Evolutionary conservation across 2,329 filamentous ascomycete genomes (phyloP), one percentile per base, ranked within the genome.

Genomic region (Scopulariopsis brevicaulis): DNA sequence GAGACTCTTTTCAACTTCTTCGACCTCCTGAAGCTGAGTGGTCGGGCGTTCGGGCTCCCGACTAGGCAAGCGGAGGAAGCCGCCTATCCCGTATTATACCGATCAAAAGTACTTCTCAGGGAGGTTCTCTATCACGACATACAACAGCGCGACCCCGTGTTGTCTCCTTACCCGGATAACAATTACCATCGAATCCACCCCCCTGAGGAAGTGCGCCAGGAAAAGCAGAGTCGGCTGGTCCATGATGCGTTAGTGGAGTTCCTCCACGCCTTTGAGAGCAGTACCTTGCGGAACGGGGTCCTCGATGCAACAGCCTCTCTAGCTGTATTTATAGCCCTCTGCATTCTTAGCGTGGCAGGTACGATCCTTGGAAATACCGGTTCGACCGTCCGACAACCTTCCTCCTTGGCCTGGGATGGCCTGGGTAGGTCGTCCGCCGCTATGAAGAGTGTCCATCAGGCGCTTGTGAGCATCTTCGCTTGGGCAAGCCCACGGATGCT

Each of bases 271-370:
- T 77, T 83, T 56, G 81, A 83, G 61, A 68, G 67, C 4, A 71
- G 70, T 20, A 72, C 75, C 2, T 66, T 74, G 58, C 69, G 71
- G 25, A 68, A 68, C 35, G 67, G 68, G n/a, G 66, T 69, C 5
- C 65, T 73, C 24, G 71, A 71, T 25, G 69, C 73, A 10, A 74
- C 72, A 61, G 71, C 71, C 58, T 81, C 78, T 75, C 65, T 82
- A 18, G 77, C 80, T 2, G 65, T 75, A 4, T 81, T 83, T 60
- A 70, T 80, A 55, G 77, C 81, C 14, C 66, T 84, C 20, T 82
- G 80, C 65, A 77, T 84, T n/a, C 82, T 84, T 63, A 83, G 79
- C 64, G 71, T 80, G 32, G 73, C 78, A 22, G 75, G 76, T 54
- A 79, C 79, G 1, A 71, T 84, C 1, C 67, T 83, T 5, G 69